Conservation (phyloP, 2,329 filamentous ascomycete species). For the Alternaria triticimaculans region DNA sequence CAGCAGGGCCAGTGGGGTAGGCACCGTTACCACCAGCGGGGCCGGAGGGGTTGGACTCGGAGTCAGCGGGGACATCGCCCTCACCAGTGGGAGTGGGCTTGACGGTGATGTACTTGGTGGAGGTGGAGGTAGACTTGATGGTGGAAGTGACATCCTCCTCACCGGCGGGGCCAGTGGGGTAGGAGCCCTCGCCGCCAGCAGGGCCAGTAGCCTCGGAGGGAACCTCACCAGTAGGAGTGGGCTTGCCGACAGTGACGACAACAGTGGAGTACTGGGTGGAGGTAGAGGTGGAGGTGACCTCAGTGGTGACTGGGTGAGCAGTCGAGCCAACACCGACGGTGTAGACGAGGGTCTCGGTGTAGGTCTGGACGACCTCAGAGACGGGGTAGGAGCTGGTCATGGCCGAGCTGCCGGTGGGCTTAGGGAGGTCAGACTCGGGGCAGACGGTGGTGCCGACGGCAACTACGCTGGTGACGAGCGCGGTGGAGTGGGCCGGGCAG, state of each 20-base stretch:
- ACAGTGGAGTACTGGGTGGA: constrained; percentile 44
- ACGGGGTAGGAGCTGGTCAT: constrained; percentile 28
- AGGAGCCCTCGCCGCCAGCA: constrained; percentile 10
- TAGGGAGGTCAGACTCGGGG: constrained; percentile 33
- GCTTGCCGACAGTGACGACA: constrained; percentile 29
- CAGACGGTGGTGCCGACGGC: constrained; percentile 54
- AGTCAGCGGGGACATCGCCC: constrained; percentile 1
- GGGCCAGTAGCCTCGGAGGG: constrained; percentile 11
- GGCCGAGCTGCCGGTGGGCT: constrained; percentile 20
- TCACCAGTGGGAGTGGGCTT: constrained; percentile 11
- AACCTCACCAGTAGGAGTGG: constrained; percentile 1
- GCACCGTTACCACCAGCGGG: neutral
- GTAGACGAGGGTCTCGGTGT: constrained; percentile 53
- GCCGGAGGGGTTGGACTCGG: neutral
- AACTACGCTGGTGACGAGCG: constrained; percentile 50
- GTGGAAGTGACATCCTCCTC: constrained; percentile 44
- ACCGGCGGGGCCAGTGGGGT: constrained; percentile 5
- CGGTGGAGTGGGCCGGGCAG: constrained; percentile 32
- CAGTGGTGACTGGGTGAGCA: constrained; percentile 54
- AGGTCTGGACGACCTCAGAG: constrained; percentile 41
- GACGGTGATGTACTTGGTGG: constrained; percentile 43
- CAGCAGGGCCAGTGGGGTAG: constrained; percentile 13
- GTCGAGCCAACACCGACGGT: constrained; percentile 50
- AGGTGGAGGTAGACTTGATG: constrained; percentile 40
- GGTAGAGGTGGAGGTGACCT: constrained; percentile 41